Conservation (phyloP, 1,139 yeast genomes). For the Geotrichum candidum region DNA sequence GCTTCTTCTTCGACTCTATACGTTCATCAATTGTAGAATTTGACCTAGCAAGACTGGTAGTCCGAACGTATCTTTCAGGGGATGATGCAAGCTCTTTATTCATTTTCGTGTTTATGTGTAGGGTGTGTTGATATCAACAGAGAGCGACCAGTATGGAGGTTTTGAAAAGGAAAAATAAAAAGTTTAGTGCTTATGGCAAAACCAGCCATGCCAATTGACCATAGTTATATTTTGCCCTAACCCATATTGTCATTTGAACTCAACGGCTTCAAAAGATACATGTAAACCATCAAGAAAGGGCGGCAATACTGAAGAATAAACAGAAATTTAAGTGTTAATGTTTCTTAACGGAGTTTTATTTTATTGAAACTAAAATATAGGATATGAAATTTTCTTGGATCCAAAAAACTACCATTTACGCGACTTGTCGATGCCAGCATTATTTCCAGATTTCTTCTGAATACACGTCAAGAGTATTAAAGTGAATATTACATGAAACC, state of each 20-base stretch:
- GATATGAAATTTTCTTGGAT: too few relatives aligned
- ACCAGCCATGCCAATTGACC: background rate
- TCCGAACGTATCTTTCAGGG: background rate
- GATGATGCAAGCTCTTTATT: conserved; percentile 4
- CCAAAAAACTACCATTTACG: too few relatives aligned
- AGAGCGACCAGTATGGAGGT: background rate
- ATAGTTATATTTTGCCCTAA: background rate
- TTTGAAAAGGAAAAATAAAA: background rate
- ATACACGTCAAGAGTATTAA: too few relatives aligned
- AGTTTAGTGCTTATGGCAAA: background rate
- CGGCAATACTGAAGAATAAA: too few relatives aligned
- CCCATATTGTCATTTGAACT: background rate
- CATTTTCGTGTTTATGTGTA: background rate
- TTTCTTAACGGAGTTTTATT: too few relatives aligned
- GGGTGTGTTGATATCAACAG: background rate
- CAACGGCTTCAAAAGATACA: background rate
- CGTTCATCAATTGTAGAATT: conserved; percentile 1
- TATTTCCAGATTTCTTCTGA: too few relatives aligned
- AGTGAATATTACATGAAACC: too few relatives aligned
- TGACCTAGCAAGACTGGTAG: background rate
- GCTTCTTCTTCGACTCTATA: conserved; percentile 3
- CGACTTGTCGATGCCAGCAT: too few relatives aligned
- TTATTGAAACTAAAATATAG: too few relatives aligned
- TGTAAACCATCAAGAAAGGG: too few relatives aligned
- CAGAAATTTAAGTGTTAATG: too few relatives aligned